Evolutionary conservation across 306 rosid genomes (phyloP).

Genomic region (Quercus variabilis): DNA sequence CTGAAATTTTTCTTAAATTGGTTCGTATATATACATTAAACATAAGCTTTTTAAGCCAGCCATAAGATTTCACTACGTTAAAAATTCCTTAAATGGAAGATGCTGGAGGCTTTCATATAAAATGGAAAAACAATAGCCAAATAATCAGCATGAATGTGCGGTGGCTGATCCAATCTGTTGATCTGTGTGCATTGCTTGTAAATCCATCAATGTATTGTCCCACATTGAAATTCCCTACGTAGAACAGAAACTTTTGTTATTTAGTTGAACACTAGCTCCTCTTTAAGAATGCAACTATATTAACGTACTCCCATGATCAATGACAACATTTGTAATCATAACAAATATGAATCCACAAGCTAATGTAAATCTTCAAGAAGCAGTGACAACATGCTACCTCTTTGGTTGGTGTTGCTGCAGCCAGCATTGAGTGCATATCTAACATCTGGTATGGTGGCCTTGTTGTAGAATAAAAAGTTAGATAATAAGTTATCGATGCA

Average conservation of each 20-base stretch:
- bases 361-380: background rate
- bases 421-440: slow-evolving; percentile 52
- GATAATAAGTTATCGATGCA: slow-evolving; percentile 53
- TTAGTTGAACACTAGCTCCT: background rate
- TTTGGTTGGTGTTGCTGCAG: slow-evolving; percentile 47
- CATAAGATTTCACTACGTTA: background rate
- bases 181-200: slow-evolving; percentile 29
- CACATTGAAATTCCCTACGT: slow-evolving; percentile 59
- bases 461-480: slow-evolving; percentile 56
- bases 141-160: slow-evolving; percentile 7
- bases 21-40: background rate
- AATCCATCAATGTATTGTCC: slow-evolving; percentile 45
- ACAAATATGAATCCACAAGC: background rate
- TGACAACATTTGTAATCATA: background rate
- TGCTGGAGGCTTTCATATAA: background rate
- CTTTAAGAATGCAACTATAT: background rate
- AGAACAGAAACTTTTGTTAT: background rate
- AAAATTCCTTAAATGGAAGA: background rate
- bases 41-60: background rate
- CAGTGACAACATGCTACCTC: slow-evolving; percentile 36
- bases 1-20: background rate
- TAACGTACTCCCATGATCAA: background rate
- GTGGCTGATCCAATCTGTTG: slow-evolving; percentile 9
- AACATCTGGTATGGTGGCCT: slow-evolving; percentile 45
- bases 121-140: background rate